Percentiles rank a stretch among this genome's conserved stretches.
Conservation (phyloP, 768 basidiomycete genomes). For the Podaxis sp. region DNA sequence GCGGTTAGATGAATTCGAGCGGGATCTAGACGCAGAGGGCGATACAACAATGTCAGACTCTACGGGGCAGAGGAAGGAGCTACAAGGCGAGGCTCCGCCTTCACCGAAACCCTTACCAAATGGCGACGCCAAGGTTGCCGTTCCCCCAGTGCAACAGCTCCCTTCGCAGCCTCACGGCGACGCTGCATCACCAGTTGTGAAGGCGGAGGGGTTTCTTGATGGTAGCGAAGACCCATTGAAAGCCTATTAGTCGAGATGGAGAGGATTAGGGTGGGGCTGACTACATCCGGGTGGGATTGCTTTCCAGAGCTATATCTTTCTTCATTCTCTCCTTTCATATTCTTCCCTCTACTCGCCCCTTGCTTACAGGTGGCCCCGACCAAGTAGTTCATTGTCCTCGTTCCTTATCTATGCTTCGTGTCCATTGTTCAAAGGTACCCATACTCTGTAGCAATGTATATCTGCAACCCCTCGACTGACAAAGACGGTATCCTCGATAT, state of each 20-base stretch:
- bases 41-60: conserved; percentile 29
- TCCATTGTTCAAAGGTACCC: conserved; percentile 25
- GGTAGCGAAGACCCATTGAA: conserved; percentile 58
- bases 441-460: conserved; percentile 28
- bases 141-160: conserved; percentile 46
- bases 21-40: conserved; percentile 39
- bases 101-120: conserved; percentile 44
- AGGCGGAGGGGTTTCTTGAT: conserved; percentile 65
- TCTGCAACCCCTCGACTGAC: background rate
- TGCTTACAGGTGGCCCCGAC: conserved; percentile 15
- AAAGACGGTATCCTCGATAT: conserved; percentile 15
- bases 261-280: conserved; percentile 11
- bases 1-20: conserved; percentile 63
- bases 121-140: conserved; percentile 36
- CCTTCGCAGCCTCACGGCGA: conserved; percentile 52
- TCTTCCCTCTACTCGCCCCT: conserved; percentile 19
- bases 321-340: conserved; percentile 11
- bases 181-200: conserved; percentile 48
- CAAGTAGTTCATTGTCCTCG: conserved; percentile 12
- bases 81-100: conserved; percentile 46
- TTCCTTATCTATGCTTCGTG: conserved; percentile 25
- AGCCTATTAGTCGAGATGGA: conserved; percentile 19
- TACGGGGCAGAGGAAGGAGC: conserved; percentile 21
- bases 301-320: background rate
- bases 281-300: background rate